Conservation (phyloP, 164 flowering plant species). For the Paratinospora sagittata region DNA sequence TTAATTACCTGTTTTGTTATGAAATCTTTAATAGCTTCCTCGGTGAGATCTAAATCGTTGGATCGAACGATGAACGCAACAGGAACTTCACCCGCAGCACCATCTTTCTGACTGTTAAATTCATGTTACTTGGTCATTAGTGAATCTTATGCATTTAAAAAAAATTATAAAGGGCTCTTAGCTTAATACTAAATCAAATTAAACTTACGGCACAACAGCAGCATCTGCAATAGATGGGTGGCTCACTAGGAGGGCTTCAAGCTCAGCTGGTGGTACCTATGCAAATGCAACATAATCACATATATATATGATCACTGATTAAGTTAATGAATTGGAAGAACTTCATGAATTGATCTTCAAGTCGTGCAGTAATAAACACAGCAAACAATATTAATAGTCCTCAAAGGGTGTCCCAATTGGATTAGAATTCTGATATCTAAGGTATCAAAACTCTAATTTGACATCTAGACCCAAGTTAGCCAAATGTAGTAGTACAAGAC, state of each 20-base stretch:
- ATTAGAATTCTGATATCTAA: no score
- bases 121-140: not conserved
- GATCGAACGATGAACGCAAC: slow-evolving; percentile 76
- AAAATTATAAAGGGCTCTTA: no score
- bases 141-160: not conserved
- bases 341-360: no score
- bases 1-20: slow-evolving; percentile 58
- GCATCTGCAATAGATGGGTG: slow-evolving; percentile 76
- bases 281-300: not conserved
- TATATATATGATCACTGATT: no score
- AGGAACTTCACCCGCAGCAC: slow-evolving; percentile 74
- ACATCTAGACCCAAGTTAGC: no score
- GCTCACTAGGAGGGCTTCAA: slow-evolving; percentile 61
- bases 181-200: not conserved
- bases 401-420: no score
- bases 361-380: no score
- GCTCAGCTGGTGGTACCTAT: slow-evolving; percentile 89
- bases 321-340: no score
- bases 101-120: slow-evolving; percentile 55
- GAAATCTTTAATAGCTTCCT: slow-evolving; percentile 59
- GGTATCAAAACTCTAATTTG: no score
- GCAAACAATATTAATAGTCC: no score
- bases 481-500: not conserved
- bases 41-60: slow-evolving; percentile 47
- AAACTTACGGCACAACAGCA: slow-evolving; percentile 81